phyloP scores from a whole-genome alignment of 202 grass and related monocot species.

The Cymbopogon flexuosus region DNA sequence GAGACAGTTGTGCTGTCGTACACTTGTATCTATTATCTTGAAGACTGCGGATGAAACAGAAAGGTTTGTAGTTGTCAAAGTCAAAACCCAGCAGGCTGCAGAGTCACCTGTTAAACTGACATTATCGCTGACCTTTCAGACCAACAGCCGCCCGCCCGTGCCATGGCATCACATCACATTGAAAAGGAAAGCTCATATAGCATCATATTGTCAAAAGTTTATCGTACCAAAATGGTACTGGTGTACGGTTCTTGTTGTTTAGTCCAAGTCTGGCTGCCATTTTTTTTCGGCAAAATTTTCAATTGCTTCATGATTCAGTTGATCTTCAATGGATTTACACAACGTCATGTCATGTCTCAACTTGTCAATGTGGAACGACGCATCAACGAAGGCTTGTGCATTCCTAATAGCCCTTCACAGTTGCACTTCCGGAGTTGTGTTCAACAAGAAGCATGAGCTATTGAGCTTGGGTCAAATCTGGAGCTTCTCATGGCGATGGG shows the following conservation, averaged over 20 bases:
- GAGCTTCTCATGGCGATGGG: background rate
- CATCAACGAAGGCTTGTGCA: background rate
- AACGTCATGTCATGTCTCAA: background rate
- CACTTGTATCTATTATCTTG: constrained; percentile 5
- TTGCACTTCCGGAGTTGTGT: background rate
- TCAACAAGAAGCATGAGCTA: too few relatives aligned
- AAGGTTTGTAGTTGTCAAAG: background rate
- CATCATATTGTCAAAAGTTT: constrained; percentile 9
- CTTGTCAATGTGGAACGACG: background rate
- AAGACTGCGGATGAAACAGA: background rate
- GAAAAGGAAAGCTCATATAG: constrained; percentile 22
- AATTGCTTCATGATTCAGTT: background rate
- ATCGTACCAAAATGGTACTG: constrained; percentile 34
- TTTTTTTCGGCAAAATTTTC: background rate
- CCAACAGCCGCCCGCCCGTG: background rate
- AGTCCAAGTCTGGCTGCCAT: background rate
- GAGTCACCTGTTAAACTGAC: background rate
- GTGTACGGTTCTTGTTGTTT: constrained; percentile 25
- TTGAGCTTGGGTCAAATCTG: background rate
- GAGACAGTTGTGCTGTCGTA: background rate
- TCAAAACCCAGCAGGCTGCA: background rate
- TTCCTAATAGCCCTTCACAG: background rate
- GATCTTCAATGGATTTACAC: background rate
- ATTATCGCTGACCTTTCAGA: constrained; percentile 28
- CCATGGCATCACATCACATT: constrained; percentile 11